phyloP scores from a whole-genome alignment of 495 filamentous ascomycete genomes.

The Aspergillus homomorphus region DNA sequence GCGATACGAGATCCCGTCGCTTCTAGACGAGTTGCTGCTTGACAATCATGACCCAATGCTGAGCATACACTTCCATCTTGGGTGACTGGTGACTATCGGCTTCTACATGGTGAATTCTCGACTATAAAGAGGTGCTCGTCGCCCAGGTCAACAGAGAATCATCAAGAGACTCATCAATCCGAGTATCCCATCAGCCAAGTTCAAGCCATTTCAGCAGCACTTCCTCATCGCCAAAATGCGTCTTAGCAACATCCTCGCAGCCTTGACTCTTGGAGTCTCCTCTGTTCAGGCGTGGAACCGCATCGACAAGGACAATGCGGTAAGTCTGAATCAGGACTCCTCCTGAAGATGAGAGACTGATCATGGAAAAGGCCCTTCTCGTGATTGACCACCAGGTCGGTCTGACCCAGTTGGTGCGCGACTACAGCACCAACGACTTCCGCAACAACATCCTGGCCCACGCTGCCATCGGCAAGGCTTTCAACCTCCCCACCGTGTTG shows the following conservation, averaged over 20 bases:
- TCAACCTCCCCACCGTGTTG: slow-evolving; percentile 66
- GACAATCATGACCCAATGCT: not conserved
- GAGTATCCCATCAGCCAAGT: not conserved
- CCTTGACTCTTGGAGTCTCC: slow-evolving; percentile 3
- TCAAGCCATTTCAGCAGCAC: not conserved
- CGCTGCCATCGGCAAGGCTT: slow-evolving; percentile 61
- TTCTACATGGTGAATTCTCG: not conserved
- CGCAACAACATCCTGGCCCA: slow-evolving; percentile 68
- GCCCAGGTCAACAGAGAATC: not conserved
- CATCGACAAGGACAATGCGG: slow-evolving; percentile 56
- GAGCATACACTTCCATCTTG: not conserved
- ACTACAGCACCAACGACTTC: slow-evolving; percentile 60
- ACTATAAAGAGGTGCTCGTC: not conserved
- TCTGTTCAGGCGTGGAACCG: slow-evolving; percentile 33
- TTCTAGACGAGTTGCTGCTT: not conserved
- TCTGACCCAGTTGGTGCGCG: slow-evolving; percentile 61
- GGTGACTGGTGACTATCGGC: not conserved
- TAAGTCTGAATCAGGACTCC: slow-evolving; percentile 24
- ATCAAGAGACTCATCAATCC: not conserved
- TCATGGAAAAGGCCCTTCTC: slow-evolving; percentile 44
- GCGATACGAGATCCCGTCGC: not conserved
- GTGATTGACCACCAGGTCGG: slow-evolving; percentile 73
- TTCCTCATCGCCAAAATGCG: slow-evolving; percentile 4
- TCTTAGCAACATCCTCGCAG: slow-evolving; percentile 1
- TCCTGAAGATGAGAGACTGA: not conserved